Evolutionary conservation across 176 grass and related monocot genomes (phyloP), one percentile per base, ranked within the genome.

Genomic region (Raddia guianensis): DNA sequence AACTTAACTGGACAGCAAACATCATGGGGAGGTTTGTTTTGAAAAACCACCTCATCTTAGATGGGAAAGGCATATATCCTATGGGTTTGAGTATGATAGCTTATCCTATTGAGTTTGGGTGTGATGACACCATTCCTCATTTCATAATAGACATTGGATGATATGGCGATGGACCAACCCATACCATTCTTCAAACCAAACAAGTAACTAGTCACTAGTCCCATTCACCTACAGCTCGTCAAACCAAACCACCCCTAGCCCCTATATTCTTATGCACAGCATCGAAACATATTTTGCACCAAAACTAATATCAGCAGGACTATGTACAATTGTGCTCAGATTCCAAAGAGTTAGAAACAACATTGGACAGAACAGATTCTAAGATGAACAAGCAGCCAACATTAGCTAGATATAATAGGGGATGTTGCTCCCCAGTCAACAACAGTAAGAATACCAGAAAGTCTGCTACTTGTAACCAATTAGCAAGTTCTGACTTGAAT

Each of bases 301-400:
- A 46, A 21, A 85, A 65, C 9, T 53, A 63, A 72, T n/a, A 86
- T 18, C 21, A 66, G 66, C 43, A 44, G 45, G 11, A 65, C 15
- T 10, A 80, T 5, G 63, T 19, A 11, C 19, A 70, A 40, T 40
- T 44, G 45, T 68, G 55, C 59, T 9, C 0, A 60, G 53, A 75
- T 60, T 59, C 54, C 40, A 45, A 61, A 32, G 12, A 75, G 61
- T 59, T 12, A 43, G 57, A 74, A 57, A 57, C 18, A 74, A 56
- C 59, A 74, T 35, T 37, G 55, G 33, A 11, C 2, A 6, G 15
- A 73, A 18, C 34, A 55, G 59, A 77, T 8, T 64, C 44, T n/a
- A 35, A 50, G 20, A 77, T 64, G 63, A 64, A 74, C 20, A 57
- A 0, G 12, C 61, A 72, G 71, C 49, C n/a, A 83, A 75, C 62